Evolutionary conservation across 75 land plant species (phyloP).

Genomic region (Sequoiadendron giganteum): DNA sequence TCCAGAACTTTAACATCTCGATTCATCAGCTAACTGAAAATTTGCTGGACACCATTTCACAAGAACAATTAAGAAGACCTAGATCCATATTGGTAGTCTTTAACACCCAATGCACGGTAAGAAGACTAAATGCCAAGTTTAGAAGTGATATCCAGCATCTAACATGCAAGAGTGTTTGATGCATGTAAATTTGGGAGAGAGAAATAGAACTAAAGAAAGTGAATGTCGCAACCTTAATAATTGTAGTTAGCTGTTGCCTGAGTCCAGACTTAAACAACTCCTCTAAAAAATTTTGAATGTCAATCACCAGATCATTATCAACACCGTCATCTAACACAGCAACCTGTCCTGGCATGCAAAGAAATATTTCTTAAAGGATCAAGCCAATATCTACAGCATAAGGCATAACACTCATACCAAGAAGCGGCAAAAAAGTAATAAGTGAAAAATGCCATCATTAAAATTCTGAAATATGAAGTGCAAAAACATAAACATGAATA

Average conservation of each 20-base stretch:
- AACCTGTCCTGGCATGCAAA: constrained; percentile 57
- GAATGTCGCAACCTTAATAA: constrained; percentile 68
- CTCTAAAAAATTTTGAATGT: constrained; percentile 74
- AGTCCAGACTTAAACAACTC: constrained; percentile 76
- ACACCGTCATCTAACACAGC: constrained; percentile 90
- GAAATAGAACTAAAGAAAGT: not conserved
- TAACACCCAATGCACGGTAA: not conserved
- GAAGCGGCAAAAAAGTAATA: not conserved
- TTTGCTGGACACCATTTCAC: not conserved
- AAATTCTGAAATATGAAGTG: not conserved
- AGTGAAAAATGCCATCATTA: not conserved
- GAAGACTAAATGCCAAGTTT: not conserved
- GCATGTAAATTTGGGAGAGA: not conserved
- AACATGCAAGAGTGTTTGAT: not conserved
- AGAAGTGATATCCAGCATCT: not conserved
- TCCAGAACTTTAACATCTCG: not conserved
- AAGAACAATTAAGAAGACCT: not conserved
- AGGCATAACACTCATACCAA: not conserved
- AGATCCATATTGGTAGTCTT: not conserved
- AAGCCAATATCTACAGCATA: not conserved
- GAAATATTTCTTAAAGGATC: not conserved
- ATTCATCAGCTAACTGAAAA: not conserved
- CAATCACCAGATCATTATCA: constrained; percentile 73
- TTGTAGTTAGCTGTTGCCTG: constrained; percentile 62
- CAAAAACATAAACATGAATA: not conserved